Percentiles rank a stretch among this genome's conserved stretches.
phyloP scores from a whole-genome alignment of 1,139 yeast genomes.

The Yamadazyma pseudoaaseri region DNA sequence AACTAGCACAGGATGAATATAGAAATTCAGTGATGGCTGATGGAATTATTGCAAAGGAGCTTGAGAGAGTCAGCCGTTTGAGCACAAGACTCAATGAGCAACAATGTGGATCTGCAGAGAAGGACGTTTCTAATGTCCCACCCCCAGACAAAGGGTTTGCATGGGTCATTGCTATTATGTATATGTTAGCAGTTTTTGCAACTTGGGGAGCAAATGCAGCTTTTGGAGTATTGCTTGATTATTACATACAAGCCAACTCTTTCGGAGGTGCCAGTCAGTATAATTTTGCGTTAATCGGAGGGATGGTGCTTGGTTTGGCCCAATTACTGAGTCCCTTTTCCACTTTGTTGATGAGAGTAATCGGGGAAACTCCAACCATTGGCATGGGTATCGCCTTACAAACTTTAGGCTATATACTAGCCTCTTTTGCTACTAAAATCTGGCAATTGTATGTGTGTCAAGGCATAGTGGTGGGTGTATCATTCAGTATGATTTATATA shows the following conservation, averaged over 20 bases:
- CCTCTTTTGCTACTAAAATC: conserved; percentile 59
- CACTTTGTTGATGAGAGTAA: conserved; percentile 29
- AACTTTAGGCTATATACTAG: conserved; percentile 57
- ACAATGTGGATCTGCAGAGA: conserved; percentile 11
- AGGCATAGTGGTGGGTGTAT: conserved; percentile 63
- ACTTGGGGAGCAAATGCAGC: conserved; percentile 79
- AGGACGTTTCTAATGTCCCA: conserved; percentile 22
- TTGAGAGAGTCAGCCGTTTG: conserved; percentile 17
- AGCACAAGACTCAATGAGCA: conserved; percentile 7
- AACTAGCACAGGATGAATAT: conserved; percentile 8
- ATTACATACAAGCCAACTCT: conserved; percentile 43
- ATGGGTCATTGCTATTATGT: conserved; percentile 64
- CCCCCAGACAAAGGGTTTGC: conserved; percentile 73
- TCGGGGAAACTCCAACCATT: conserved; percentile 38
- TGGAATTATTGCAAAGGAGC: conserved; percentile 21
- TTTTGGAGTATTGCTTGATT: conserved; percentile 66
- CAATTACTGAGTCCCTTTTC: conserved; percentile 58
- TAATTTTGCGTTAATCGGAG: conserved; percentile 71
- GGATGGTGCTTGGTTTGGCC: conserved; percentile 58
- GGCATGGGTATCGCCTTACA: conserved; percentile 50
- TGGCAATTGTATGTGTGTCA: conserved; percentile 72
- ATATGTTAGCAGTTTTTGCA: conserved; percentile 45
- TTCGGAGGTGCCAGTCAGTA: conserved; percentile 58
- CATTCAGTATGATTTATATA: conserved; percentile 57
- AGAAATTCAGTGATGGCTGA: conserved; percentile 22